Percentiles rank a stretch among this genome's conserved stretches.
Conservation (phyloP, 2,329 filamentous ascomycete species). For the Fonsecaea nubica region DNA sequence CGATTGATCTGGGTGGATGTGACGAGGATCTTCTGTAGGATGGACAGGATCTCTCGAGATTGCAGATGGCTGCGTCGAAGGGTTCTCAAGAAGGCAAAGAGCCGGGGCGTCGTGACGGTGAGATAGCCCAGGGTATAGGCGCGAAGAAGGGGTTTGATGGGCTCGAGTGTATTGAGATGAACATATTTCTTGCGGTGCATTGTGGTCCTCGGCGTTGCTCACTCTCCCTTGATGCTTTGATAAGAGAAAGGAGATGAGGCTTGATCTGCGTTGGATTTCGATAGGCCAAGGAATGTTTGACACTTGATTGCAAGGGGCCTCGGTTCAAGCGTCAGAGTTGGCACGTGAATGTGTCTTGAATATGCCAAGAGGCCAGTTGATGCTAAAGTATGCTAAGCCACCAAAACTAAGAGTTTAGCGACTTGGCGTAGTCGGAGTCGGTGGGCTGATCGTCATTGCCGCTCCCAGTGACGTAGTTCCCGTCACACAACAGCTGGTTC, state of each 20-base stretch:
- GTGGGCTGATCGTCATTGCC: constrained; percentile 2
- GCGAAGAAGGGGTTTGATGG: constrained; percentile 45
- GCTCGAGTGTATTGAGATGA: constrained; percentile 21
- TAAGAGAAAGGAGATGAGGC: background rate
- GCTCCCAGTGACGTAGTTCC: background rate
- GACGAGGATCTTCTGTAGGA: constrained; percentile 38
- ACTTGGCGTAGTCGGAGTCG: background rate
- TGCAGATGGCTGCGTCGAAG: constrained; percentile 45
- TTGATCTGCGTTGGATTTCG: background rate
- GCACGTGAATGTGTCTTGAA: background rate
- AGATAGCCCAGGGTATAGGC: constrained; percentile 59
- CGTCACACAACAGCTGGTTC: constrained; percentile 1
- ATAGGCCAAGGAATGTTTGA: background rate
- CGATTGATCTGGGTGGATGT: constrained; percentile 39
- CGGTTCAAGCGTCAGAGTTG: background rate
- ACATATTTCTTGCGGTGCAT: constrained; percentile 15
- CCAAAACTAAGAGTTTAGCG: background rate
- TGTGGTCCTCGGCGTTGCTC: background rate
- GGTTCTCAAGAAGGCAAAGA: constrained; percentile 49
- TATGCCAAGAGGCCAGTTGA: background rate
- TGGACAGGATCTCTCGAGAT: constrained; percentile 45
- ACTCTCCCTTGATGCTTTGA: background rate
- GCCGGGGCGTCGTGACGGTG: constrained; percentile 54
- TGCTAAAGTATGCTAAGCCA: background rate
- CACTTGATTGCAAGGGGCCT: background rate